Percentiles rank a stretch among this genome's conserved stretches.
Conservation (phyloP, 2,329 filamentous ascomycete genomes). For the Nigrograna mackinnonii region DNA sequence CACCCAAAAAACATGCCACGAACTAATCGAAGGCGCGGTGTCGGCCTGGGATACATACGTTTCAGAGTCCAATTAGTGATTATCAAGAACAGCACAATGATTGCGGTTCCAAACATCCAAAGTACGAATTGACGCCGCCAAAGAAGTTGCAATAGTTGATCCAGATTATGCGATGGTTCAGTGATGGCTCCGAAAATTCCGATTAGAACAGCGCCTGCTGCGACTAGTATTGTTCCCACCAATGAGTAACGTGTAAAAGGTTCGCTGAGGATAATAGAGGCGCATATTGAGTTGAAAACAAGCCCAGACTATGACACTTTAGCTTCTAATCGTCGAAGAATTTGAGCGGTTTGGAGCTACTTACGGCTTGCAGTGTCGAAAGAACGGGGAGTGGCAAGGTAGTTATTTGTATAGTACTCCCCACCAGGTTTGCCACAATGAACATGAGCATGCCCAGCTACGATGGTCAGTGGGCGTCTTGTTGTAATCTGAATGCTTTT, state of each 20-base stretch:
- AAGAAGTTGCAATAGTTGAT: constrained; percentile 78
- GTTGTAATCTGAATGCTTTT: not conserved
- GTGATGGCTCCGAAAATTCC: constrained; percentile 92
- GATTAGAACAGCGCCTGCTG: constrained; percentile 85
- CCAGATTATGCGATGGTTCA: constrained; percentile 85
- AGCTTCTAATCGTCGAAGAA: too few relatives aligned
- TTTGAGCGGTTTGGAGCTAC: too few relatives aligned
- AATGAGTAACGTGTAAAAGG: constrained; percentile 95
- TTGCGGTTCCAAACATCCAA: constrained; percentile 83
- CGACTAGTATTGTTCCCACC: constrained; percentile 85
- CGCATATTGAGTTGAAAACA: constrained; percentile 98
- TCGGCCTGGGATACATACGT: constrained; percentile 46
- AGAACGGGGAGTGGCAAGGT: constrained; percentile 92
- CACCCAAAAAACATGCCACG: constrained; percentile 87
- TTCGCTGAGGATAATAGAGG: constrained; percentile 87
- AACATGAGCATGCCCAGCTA: constrained; percentile 93
- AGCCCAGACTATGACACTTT: constrained; percentile 68
- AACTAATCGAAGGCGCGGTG: constrained; percentile 71
- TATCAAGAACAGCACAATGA: constrained; percentile 73
- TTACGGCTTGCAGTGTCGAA: constrained; percentile 84
- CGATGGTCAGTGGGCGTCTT: constrained; percentile 14
- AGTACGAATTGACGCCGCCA: constrained; percentile 75
- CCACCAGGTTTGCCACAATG: constrained; percentile 88
- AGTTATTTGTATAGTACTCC: constrained; percentile 96
- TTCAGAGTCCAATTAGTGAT: constrained; percentile 46